Base-by-base conservation (phyloP, 2,329 filamentous ascomycete species). In the Pseudopyricularia cyperi region DNA sequence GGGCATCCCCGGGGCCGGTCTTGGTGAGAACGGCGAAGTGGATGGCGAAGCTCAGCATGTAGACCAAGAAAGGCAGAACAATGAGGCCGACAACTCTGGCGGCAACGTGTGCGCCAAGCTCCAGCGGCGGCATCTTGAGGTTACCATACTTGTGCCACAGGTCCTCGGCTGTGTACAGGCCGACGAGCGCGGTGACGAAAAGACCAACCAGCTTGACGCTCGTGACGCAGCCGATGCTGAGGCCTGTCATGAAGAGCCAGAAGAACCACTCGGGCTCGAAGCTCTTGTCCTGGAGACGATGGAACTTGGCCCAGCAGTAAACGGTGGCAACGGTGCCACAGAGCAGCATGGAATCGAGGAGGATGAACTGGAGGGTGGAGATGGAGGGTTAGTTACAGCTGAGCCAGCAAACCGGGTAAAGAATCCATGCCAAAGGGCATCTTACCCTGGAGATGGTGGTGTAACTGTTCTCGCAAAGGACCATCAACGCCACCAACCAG, bases 251-350 rank as follows among this genome's bases (percentile, higher is more conserved):
- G 70, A 93, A 83, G 54, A 98, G 77, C 93, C 94, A 98, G 58
- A 87, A 73, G 67, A 89, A 95, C 93, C 93, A 98, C 67, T 95
- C 87, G 1, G 80, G 74, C 52, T 89, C 87, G 66, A 97, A 98
- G 63, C 87, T 89, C 65, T 87, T 79, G 64, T 85, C 76, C 63
- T 89, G 88, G 60, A 93, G 80, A 62, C 85, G 83, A 70, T 98
- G 93, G 70, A 98, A 97, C 67, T 89, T 93, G 63, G 89, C 83
- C 89, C 91, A 98, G 78, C 91, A 97, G 61, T 97, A 82, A 56
- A 94, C 87, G 6, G 93, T 98, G 15, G 89, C 90, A 60, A 97
- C 93, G n/a, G 94, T 98, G 65, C 95, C 96, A 73, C 90, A 97
- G 37, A 98, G 79, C 50, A 98, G 80, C 93, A 98, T 98, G 1